phyloP scores from a whole-genome alignment of 2,329 filamentous ascomycete genomes.

The Helminthosporium solani region DNA sequence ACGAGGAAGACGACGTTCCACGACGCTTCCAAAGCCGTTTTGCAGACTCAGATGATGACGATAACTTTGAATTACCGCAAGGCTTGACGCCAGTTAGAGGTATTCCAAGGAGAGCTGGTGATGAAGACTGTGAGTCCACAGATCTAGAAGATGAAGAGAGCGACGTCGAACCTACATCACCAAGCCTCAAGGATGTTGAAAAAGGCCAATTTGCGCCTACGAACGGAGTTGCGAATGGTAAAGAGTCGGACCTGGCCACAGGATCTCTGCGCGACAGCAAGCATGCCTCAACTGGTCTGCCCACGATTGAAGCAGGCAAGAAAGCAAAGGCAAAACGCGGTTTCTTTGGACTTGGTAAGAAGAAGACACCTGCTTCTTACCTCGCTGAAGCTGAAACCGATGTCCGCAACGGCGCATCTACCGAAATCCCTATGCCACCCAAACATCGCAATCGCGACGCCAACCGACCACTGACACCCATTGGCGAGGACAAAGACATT shows the following conservation, averaged over 20 bases:
- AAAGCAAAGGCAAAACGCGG: conserved; percentile 45
- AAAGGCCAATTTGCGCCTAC: conserved; percentile 12
- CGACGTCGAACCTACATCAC: conserved; percentile 27
- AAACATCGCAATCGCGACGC: conserved; percentile 25
- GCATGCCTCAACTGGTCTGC: conserved; percentile 30
- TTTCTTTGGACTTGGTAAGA: conserved; percentile 58
- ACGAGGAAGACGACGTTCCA: conserved; percentile 47
- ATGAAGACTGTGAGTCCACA: conserved; percentile 59
- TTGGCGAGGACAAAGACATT: conserved; percentile 37
- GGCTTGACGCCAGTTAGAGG: conserved; percentile 57
- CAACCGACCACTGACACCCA: conserved; percentile 33
- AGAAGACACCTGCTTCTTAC: conserved; percentile 40
- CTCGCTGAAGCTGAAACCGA: background rate
- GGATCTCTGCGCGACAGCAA: conserved; percentile 45
- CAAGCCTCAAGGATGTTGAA: conserved; percentile 46
- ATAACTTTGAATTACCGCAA: conserved; percentile 43
- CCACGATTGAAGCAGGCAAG: conserved; percentile 27
- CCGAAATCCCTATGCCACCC: conserved; percentile 34
- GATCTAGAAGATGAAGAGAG: conserved; percentile 52
- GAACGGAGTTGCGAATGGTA: conserved; percentile 17
- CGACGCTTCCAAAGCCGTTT: conserved; percentile 49
- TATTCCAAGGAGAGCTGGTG: conserved; percentile 57
- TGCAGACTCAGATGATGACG: conserved; percentile 49
- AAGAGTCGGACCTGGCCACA: conserved; percentile 36
- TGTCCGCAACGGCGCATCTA: background rate